Percentiles rank a stretch among this genome's conserved stretches.
Evolutionary conservation across 2,329 filamentous ascomycete species (phyloP).

Genomic region (Aspergillus sp.): DNA sequence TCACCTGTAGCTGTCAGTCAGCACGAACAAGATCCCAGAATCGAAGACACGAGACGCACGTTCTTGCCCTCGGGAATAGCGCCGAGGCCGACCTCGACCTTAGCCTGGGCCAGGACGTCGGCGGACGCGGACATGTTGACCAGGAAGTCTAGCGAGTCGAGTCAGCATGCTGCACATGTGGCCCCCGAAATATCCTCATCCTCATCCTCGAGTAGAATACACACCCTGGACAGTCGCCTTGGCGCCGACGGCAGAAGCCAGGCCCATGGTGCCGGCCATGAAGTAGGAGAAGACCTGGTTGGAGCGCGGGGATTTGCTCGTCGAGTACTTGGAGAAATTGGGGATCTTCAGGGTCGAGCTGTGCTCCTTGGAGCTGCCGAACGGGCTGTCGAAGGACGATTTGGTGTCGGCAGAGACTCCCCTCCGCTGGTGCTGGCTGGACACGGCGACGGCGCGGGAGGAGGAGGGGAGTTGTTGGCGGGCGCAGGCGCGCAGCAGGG

Average conservation of each 20-base stretch:
- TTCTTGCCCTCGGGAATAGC: slow-evolving; percentile 99
- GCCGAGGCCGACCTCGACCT: slow-evolving; percentile 92
- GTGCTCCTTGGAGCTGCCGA: slow-evolving; percentile 40
- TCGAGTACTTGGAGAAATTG: slow-evolving; percentile 80
- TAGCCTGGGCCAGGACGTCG: slow-evolving; percentile 97
- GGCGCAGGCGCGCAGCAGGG: slow-evolving; percentile 53
- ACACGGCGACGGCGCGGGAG: slow-evolving; percentile 32
- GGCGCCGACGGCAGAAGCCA: slow-evolving; percentile 82
- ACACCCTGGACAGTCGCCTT: slow-evolving; percentile 97
- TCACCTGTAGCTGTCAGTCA: slow-evolving; percentile 53
- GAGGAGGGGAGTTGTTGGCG: slow-evolving; percentile 38
- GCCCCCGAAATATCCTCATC: slow-evolving; percentile 3
- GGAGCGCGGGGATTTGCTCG: slow-evolving; percentile 54
- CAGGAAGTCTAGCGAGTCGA: slow-evolving; percentile 69
- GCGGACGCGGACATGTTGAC: slow-evolving; percentile 99
- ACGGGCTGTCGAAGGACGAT: slow-evolving; percentile 46
- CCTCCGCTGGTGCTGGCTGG: slow-evolving; percentile 35
- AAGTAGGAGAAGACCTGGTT: slow-evolving; percentile 96
- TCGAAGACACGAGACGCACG: slow-evolving; percentile 47
- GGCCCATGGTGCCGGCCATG: slow-evolving; percentile 93
- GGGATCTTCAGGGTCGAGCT: slow-evolving; percentile 62
- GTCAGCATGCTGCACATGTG: slow-evolving; percentile 12
- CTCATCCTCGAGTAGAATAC: slow-evolving; percentile 25
- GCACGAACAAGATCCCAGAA: not conserved
- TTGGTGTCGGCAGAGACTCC: slow-evolving; percentile 27